Evolutionary conservation across 805 yeast genomes (phyloP), one percentile per base, ranked within the genome.

Genomic region (Lipomyces mesembrius): DNA sequence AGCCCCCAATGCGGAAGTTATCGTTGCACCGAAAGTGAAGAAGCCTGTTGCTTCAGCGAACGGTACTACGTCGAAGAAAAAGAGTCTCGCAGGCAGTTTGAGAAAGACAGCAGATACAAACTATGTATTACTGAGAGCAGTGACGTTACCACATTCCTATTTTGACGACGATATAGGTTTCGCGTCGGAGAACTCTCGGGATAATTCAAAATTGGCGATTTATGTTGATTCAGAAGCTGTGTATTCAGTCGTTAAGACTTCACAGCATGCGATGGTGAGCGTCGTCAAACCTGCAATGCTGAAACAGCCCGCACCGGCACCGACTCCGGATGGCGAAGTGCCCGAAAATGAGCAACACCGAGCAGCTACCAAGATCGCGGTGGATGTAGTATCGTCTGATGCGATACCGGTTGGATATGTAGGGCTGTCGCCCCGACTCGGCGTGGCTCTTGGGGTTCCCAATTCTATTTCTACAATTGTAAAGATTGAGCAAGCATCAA

Each of bases 1-100:
- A 2, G 81, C 87, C 1, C 86, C 89, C 0, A 84, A 84, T 65
- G 84, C 92, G 25, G 91, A 90, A 71, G 83, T 91, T 14, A 84
- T 89, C 64, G 87, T 94, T 35, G 91, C 96, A 6, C 98, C 98
- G 0, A 87, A 78, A 75, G 74, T 70, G 74, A 68, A 77, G 73
- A 71, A 74, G 53, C 54, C 53, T 8, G 60, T 39, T 14, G 20
- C 62, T 34, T 14, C 25, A 5, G 56, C 61, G 4, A 62, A 37
- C 43, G 59, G 54, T 22, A 35, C 66, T 29, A 43, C 60, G n/a
- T 39, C 62, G 25, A 63, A 54, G 46, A 59, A 56, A 37, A 58
- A 29, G 34, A 65, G 62, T 27, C 35, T 52, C 12, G 37, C 63
- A 8, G 66, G 69, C 9, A 60, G 65, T 29, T 46, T 59, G n/a